Base-by-base conservation (phyloP, 495 filamentous ascomycete genomes). In the Glarea lozoyensis region DNA sequence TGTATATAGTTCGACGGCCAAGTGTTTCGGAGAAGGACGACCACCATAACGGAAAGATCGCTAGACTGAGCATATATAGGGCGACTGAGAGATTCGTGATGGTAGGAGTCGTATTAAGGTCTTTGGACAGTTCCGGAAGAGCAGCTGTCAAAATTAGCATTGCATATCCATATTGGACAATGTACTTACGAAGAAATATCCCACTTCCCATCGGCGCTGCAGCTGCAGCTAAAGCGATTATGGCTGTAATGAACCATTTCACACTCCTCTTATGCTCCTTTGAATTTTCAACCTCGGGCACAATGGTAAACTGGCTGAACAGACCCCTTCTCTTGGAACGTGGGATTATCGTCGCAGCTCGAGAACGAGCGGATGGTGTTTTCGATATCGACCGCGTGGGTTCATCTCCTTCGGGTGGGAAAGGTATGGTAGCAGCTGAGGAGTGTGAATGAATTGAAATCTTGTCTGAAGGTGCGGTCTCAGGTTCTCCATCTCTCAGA, bases 31-130 rank as follows among this genome's bases (percentile, higher is more conserved):
- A 89, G 57, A 95, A 93, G 2, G 79, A 82, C 2, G 85, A 92
- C 89, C 89, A 95, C 87, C 88, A 96, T 4, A 96, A 72, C 1
- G 89, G 89, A 48, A 88, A 94, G 19, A 95, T 86, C 13, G 81
- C 76, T 87, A 95, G 92, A 42, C 75, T 66, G 5, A 94, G 71
- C 88, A 94, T 90, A 57, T 93, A 95, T 38, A 94, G 59, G 2
- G 89, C 84, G 9, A 93, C 81, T 4, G 84, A 82, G 34, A 94
- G 54, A 56, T 95, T 95, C 18, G 86, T 78, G 21, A 89, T 67
- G 1, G 84, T 82, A n/a, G 76, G 58, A 0, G 76, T 76, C 15
- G 80, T 68, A 37, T 79, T 40, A 19, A 95, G 63, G 19, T 88
- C 79, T 9, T 55, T 53, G 2, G 82, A 60, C 22, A 96, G 79